A percentile compares a stretch with the other conserved stretches of the same genome.
Evolutionary conservation across 1,284 basidiomycete genomes (phyloP).

Genomic region (Malassezia obtusa): DNA sequence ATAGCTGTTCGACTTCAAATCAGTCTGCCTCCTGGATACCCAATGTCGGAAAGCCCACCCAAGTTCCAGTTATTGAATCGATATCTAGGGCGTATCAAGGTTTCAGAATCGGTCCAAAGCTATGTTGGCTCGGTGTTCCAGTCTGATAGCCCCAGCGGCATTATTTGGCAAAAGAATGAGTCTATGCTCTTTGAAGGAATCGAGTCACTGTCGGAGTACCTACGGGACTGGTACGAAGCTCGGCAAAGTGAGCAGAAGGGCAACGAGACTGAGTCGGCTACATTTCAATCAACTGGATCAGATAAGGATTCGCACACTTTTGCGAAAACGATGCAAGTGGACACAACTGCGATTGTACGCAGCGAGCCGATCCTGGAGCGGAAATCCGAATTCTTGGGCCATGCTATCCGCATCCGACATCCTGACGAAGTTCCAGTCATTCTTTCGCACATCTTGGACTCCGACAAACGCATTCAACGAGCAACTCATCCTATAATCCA

Average conservation of each 20-base stretch:
- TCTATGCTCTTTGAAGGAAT: conserved; percentile 46
- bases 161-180: conserved; percentile 18
- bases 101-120: conserved; percentile 2
- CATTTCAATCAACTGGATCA: too few species aligned
- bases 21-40: conserved; percentile 2
- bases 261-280: too few species aligned
- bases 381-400: conserved; percentile 47
- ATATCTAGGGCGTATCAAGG: not conserved
- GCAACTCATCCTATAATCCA: conserved; percentile 46
- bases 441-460: conserved; percentile 23
- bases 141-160: not conserved
- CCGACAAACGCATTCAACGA: conserved; percentile 31
- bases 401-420: conserved; percentile 29
- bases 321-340: too few species aligned
- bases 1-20: not conserved
- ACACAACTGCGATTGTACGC: conserved; percentile 17
- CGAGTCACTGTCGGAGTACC: conserved; percentile 39
- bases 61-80: conserved; percentile 3
- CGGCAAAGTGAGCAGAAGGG: conserved; percentile 13
- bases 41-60: not conserved
- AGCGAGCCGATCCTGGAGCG: conserved; percentile 41
- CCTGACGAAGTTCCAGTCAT: conserved; percentile 38
- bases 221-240: conserved; percentile 38
- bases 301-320: too few species aligned
- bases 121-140: not conserved